These are phyloP conservation scores for Capsaspora owczarzaki DNA, from an alignment of 78 protist genomes.

Conservation along the genomic window DNA sequence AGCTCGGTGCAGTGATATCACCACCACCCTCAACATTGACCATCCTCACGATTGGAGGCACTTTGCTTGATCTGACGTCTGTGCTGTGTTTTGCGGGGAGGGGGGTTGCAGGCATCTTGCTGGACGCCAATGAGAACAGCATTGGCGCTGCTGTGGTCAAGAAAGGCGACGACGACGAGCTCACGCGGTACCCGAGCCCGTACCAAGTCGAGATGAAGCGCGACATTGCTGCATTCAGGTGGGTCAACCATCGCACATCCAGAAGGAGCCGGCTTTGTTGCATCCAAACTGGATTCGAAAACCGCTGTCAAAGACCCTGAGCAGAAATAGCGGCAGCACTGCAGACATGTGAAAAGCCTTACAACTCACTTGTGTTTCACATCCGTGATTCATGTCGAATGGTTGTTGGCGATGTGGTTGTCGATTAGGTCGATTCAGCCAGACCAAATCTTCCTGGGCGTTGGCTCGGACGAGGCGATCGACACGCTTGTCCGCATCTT, in stretches of 20 bases:
- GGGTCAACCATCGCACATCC: not conserved
- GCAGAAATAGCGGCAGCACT: too few relatives aligned
- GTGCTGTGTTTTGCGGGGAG: too few relatives aligned
- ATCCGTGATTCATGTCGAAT: too few relatives aligned
- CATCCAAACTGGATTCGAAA: too few relatives aligned
- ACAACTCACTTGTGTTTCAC: too few relatives aligned
- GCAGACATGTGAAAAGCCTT: too few relatives aligned
- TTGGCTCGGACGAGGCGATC: constrained; percentile 55
- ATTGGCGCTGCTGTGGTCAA: constrained; percentile 5
- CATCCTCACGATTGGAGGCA: not conserved
- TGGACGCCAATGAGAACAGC: constrained; percentile 52
- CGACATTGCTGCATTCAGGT: not conserved
- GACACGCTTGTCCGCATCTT: constrained; percentile 37
- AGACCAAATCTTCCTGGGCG: constrained; percentile 39
- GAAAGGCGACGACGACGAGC: not conserved
- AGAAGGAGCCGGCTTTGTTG: not conserved
- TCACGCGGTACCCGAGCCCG: constrained; percentile 38
- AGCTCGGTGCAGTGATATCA: too few relatives aligned
- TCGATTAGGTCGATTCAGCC: not conserved
- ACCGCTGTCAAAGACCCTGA: too few relatives aligned
- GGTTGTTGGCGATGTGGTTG: too few relatives aligned
- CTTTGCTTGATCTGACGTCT: not conserved
- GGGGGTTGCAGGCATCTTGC: constrained; percentile 31
- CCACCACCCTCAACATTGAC: too few relatives aligned
- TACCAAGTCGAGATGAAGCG: constrained; percentile 15